A percentile compares a stretch with the other conserved stretches of the same genome.
These are phyloP conservation scores for Pleoardoris graminearum DNA, from an alignment of 2,329 filamentous ascomycete genomes.

Conservation along the genomic window DNA sequence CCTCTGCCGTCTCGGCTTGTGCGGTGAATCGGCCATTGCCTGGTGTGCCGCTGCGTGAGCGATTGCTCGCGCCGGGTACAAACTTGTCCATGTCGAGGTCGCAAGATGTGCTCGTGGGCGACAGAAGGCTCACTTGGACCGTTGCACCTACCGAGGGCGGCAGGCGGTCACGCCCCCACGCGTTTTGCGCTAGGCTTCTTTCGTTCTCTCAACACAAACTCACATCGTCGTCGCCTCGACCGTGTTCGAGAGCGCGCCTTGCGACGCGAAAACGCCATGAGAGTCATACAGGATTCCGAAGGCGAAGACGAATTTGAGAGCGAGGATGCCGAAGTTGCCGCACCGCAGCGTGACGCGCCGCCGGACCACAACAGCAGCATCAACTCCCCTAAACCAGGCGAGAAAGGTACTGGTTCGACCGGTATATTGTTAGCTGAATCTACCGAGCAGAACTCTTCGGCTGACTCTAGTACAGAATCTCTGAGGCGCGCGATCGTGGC, in stretches of 20 bases:
- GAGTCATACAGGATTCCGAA: constrained; percentile 44
- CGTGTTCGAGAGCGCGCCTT: not conserved
- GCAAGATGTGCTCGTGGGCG: not conserved
- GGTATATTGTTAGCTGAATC: constrained; percentile 22
- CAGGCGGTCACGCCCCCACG: constrained; percentile 26
- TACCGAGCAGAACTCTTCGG: not conserved
- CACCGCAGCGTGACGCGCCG: constrained; percentile 21
- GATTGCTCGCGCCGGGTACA: constrained; percentile 21
- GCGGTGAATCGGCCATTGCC: constrained; percentile 68
- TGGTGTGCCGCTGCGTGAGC: constrained; percentile 24
- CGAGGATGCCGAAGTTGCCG: constrained; percentile 13
- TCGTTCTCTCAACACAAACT: not conserved
- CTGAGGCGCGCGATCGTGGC: constrained; percentile 29
- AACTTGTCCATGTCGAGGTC: constrained; percentile 36
- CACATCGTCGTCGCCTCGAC: not conserved
- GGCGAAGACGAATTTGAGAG: constrained; percentile 39
- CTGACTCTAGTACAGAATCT: constrained; percentile 23
- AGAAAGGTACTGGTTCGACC: constrained; percentile 32
- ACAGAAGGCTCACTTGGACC: not conserved
- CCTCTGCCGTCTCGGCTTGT: constrained; percentile 75
- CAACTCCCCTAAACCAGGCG: constrained; percentile 11
- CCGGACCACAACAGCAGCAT: constrained; percentile 13
- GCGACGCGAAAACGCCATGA: constrained; percentile 14
- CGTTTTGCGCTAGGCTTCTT: constrained; percentile 14
- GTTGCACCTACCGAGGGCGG: constrained; percentile 1